phyloP scores from a whole-genome alignment of 2,329 filamentous ascomycete genomes.

The Trichoderma sp. region DNA sequence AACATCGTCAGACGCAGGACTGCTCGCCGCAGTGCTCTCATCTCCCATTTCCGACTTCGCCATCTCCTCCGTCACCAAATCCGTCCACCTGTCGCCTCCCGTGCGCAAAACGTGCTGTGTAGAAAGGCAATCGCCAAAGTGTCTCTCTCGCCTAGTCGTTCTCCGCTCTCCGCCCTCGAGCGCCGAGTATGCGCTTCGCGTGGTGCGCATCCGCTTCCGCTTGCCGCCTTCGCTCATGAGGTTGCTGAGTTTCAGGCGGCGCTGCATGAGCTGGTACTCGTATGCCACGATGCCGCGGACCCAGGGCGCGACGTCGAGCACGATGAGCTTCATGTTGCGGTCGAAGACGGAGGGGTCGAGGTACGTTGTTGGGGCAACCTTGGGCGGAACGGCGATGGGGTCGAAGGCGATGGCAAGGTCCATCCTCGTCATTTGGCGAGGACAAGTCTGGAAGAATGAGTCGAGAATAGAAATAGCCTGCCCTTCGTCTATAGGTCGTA shows the following conservation, averaged over 20 bases:
- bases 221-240: constrained; percentile 62
- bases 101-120: constrained; percentile 67
- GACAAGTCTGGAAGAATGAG: constrained; percentile 39
- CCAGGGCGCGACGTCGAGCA: constrained; percentile 82
- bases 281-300: constrained; percentile 81
- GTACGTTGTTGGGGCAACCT: constrained; percentile 41
- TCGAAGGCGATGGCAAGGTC: constrained; percentile 64
- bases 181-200: constrained; percentile 73
- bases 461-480: constrained; percentile 44
- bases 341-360: constrained; percentile 77
- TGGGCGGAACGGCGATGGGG: constrained; percentile 57
- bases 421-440: constrained; percentile 46
- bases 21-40: constrained; percentile 22
- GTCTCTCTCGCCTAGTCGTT: constrained; percentile 68
- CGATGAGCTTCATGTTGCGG: constrained; percentile 65
- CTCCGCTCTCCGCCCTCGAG: constrained; percentile 72
- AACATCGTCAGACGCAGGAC: constrained; percentile 24
- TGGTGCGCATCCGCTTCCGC: constrained; percentile 64
- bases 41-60: constrained; percentile 29
- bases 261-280: constrained; percentile 70
- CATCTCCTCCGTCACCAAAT: constrained; percentile 32
- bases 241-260: constrained; percentile 64
- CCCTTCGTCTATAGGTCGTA: constrained; percentile 40
- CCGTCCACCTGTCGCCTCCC: constrained; percentile 50
- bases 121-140: constrained; percentile 67